phyloP scores from a whole-genome alignment of 306 rosid species.

The Arachis stenosperma region DNA sequence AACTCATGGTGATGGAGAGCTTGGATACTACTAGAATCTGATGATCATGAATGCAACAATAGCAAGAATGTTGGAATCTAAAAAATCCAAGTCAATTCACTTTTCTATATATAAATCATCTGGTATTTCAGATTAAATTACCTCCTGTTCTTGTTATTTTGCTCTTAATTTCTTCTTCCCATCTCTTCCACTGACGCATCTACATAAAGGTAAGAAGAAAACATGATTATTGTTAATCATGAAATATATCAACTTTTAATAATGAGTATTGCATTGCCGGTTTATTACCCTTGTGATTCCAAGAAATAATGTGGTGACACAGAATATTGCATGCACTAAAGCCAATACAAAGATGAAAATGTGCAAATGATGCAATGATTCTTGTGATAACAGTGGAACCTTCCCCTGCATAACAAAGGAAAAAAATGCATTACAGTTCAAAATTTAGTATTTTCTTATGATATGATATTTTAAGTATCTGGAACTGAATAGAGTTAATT shows the following conservation, averaged over 20 bases:
- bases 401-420: constrained; percentile 65
- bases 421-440: constrained; percentile 6
- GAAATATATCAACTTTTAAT: constrained; percentile 21
- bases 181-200: constrained; percentile 73
- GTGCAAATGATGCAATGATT: constrained; percentile 87
- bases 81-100: constrained; percentile 20
- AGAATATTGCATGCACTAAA: constrained; percentile 75
- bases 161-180: constrained; percentile 58
- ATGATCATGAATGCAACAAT: constrained; percentile 8
- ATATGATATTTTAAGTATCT: not conserved
- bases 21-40: constrained; percentile 15
- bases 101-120: constrained; percentile 24
- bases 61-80: constrained; percentile 3
- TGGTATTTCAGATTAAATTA: constrained; percentile 41
- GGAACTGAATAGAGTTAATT: too few species aligned
- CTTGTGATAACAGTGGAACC: constrained; percentile 74
- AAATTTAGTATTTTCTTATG: not conserved
- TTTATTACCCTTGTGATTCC: constrained; percentile 71
- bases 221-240: constrained; percentile 33
- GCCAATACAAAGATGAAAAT: constrained; percentile 91
- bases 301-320: constrained; percentile 79
- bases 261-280: constrained; percentile 7
- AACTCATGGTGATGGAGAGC: constrained; percentile 37
- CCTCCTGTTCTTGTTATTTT: not conserved
- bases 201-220: constrained; percentile 37